phyloP scores from a whole-genome alignment of 768 basidiomycete species.

The Inosperma sp. region DNA sequence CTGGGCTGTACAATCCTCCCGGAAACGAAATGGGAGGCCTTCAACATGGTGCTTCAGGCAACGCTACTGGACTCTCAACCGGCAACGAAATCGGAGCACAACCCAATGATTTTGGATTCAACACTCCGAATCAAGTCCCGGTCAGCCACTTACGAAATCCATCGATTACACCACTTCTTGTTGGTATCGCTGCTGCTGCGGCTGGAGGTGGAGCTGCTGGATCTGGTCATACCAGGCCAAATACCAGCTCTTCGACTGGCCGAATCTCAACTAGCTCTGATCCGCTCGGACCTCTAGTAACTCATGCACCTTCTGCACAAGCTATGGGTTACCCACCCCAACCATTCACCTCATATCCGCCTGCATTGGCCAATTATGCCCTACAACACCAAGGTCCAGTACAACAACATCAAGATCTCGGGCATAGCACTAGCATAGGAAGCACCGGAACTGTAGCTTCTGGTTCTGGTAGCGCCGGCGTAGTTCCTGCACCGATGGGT shows the following conservation, averaged over 20 bases:
- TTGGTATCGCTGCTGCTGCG: conserved; percentile 16
- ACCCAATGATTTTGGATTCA: conserved; percentile 10
- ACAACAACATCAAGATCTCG: conserved; percentile 7
- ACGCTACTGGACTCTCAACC: not conserved
- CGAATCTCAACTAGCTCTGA: conserved; percentile 5
- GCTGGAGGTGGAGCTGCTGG: conserved; percentile 10
- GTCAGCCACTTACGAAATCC: conserved; percentile 19
- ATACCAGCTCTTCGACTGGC: conserved; percentile 7
- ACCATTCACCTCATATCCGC: conserved; percentile 11
- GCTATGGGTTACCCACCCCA: conserved; percentile 6
- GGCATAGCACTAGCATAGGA: conserved; percentile 12
- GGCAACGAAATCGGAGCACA: conserved; percentile 12
- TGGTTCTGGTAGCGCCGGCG: not conserved
- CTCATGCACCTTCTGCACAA: not conserved
- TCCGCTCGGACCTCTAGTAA: conserved; percentile 3
- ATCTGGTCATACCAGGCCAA: conserved; percentile 8
- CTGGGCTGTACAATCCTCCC: no score
- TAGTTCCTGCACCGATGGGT: not conserved
- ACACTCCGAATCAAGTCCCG: conserved; percentile 9
- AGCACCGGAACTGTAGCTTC: conserved; percentile 5
- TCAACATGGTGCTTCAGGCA: conserved; percentile 21
- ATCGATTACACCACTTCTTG: conserved; percentile 26
- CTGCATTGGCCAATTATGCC: conserved; percentile 4
- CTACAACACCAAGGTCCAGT: conserved; percentile 6
- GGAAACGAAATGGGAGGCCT: conserved; percentile 7